Evolutionary conservation across 305 asterid species (phyloP), one percentile per base, ranked within the genome.

Genomic region (Rubia occidens): DNA sequence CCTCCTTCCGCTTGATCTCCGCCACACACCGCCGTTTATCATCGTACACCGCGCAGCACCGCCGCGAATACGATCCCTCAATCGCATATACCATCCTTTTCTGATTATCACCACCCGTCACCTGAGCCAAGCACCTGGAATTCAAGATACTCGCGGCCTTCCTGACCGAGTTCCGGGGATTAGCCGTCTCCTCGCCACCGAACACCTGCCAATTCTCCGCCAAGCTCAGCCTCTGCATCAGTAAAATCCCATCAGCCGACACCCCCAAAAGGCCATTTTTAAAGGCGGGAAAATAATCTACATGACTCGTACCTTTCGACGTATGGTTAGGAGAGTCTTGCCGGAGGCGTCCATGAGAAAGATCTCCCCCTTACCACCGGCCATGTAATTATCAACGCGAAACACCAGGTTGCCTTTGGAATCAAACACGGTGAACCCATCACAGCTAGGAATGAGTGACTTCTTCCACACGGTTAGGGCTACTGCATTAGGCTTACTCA

Each of bases 391-490:
- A 77, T 89, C 96, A 18, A 89, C 95, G 1, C 96, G 89, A 61
- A 82, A 89, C 29, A 85, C 81, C 51, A 89, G 84, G 77, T 81
- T 80, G 15, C 96, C 96, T 2, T 70, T 67, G 20, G 82, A 60
- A 67, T 83, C 96, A 35, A 78, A 83, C 32, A 89, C 96, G 15
- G 96, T 89, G 76, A 88, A 89, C 7, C 96, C 96, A 47, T 83
- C 85, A 78, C 95, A 85, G 77, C 78, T 86, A 40, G 84, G 78
- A 44, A 89, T 82, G 61, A 89, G 69, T 43, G 96, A 89, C 66
- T 89, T 89, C 76, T 84, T 89, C 96, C 96, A 89, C 8, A 89
- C 93, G 20, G 96, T 89, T 4, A 88, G 81, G 49, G 82, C 86
- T 70, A 29, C 69, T 51, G 58, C 21, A 51, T 51, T 51, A 1